Base-by-base conservation (phyloP, 2,329 filamentous ascomycete genomes). In the Phaeosphaeria sp. region DNA sequence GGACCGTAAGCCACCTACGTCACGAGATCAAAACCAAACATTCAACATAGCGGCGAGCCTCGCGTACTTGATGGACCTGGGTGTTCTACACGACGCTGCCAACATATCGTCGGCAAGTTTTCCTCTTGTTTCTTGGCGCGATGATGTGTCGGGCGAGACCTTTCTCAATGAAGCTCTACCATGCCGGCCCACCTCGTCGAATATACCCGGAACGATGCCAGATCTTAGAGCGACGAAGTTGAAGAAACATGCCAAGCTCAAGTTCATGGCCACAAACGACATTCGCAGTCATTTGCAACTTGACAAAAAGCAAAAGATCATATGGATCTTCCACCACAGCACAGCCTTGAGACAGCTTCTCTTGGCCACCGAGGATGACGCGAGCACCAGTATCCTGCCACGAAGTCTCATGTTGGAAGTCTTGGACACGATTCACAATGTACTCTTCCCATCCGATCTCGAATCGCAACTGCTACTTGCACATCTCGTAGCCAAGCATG, bases 381-480 rank as follows among this genome's bases (percentile, higher is more conserved):
- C 42, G 1, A 13, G 17, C 10, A n/a, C 21, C 18, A 27, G 21
- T n/a, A 15, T 57, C 1, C 21, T 65, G 18, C 58, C 60, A 17
- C 60, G 58, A 23, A 5, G 11, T 7, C 44, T 63, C 6, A 48
- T 51, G 0, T n/a, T 65, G 1, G 60, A 65, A 20, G 33, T 54
- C 1, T 39, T 64, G 17, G 52, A 64, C 22, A 60, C 61, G 1
- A 56, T 66, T 6, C 49, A 66, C 18, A 33, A 46, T 9, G 42
- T 64, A 3, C 17, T 62, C 3, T 66, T 64, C 17, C 59, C 63
- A 5, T 18, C 42, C 11, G 53, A 64, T 33, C 20, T 7, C 1
- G 36, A 53, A 1, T 66, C 61, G 13, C 52, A 60, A 17, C 21
- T 41, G 13, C 52, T 66, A 23, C 51, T 69, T 27, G 44, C 53